Evolutionary conservation across 208 protist genomes (phyloP), one percentile per base, ranked within the genome.

Genomic region (Trypanosoma mega): DNA sequence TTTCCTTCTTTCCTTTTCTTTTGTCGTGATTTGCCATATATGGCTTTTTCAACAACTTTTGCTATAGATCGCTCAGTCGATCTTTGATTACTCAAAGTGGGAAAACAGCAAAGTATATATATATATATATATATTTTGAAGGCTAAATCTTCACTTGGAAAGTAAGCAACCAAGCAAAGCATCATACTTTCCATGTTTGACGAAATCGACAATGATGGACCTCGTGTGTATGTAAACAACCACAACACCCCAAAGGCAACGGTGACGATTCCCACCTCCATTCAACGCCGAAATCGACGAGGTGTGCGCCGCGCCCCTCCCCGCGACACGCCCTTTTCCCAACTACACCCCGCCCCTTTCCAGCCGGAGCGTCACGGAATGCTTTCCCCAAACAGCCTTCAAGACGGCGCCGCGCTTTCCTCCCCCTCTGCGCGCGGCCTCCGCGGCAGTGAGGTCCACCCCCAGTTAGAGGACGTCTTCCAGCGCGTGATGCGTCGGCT

Each of bases 211-310:
- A 53, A 63, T n/a, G 55, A 60, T 23, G 56, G 62, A 30, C 18
- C 0, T n/a, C 74, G 76, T 12, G 80, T 91, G 18, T 87, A 91
- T 63, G 83, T 94, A 5, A 94, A 94, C 59, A 94, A 94, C 63
- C 87, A 91, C 74, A 94, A 94, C 76, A 90, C 80, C 11, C 64
- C 44, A 1, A 54, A 81, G 20, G 56, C 87, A 18, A 86, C 65
- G 14, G 74, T 83, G 26, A 74, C 56, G 11, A 60, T 94, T 30
- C 84, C 87, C 7, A 61, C 31, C 18, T 30, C 30, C 5, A 14
- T n/a, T 20, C 12, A 9, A 8, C 37, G 48, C 43, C 18, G 23
- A 20, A 14, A 0, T 18, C 14, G 9, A n/a, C 45, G 45, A 6
- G 8, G 26, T 30, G 26, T 14, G 26, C 14, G 45, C 8, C 14